A percentile compares a stretch with the other conserved stretches of the same genome.
phyloP scores from a whole-genome alignment of 2,329 filamentous ascomycete genomes.

The Chrysosphaeria jannelii region DNA sequence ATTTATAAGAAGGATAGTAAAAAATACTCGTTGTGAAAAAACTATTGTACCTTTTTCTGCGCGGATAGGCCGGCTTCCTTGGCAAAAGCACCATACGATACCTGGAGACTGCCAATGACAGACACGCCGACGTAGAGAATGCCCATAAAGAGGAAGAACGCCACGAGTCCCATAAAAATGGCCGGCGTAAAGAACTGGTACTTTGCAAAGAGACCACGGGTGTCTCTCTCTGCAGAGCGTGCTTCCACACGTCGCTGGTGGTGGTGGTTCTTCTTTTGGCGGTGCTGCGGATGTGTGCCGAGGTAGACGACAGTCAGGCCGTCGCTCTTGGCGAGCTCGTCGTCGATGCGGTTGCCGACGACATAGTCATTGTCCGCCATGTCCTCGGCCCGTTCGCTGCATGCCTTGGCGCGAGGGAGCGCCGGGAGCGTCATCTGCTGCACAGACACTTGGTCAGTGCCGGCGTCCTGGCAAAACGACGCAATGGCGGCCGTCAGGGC shows the following conservation, averaged over 20 bases:
- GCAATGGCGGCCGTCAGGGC: constrained; percentile 12
- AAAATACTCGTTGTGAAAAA: not conserved
- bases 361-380: constrained; percentile 19
- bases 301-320: constrained; percentile 51
- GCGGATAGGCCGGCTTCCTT: constrained; percentile 80
- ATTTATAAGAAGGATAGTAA: not conserved
- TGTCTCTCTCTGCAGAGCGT: constrained; percentile 10
- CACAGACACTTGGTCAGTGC: too few relatives aligned
- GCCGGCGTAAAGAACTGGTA: constrained; percentile 87
- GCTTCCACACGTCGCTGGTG: constrained; percentile 21
- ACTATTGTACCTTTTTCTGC: constrained; percentile 46
- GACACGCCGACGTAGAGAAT: constrained; percentile 55
- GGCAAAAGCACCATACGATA: constrained; percentile 83
- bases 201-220: constrained; percentile 46
- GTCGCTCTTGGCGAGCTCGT: constrained; percentile 8
- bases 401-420: constrained; percentile 9
- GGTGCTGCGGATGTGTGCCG: constrained; percentile 17
- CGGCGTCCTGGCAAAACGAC: constrained; percentile 16
- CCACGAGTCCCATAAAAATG: constrained; percentile 64
- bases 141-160: constrained; percentile 36
- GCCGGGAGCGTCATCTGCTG: constrained; percentile 13
- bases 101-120: constrained; percentile 52
- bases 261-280: constrained; percentile 33
- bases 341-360: constrained; percentile 17
- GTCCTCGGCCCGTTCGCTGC: constrained; percentile 15